Evolutionary conservation across 306 rosid species (phyloP), one percentile per base, ranked within the genome.

Genomic region (Oemleria cerasiformis): DNA sequence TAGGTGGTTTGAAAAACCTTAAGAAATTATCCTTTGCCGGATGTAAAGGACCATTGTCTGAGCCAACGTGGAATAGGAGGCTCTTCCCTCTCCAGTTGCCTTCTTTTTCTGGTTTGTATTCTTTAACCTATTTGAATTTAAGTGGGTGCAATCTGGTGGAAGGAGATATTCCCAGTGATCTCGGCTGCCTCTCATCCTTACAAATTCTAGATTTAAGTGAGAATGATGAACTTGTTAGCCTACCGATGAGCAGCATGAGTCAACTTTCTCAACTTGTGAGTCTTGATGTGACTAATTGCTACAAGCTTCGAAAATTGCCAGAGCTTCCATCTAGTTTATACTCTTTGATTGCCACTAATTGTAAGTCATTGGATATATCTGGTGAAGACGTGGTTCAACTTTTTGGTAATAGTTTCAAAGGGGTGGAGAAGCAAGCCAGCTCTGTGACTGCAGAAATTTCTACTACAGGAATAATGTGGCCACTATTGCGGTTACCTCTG

Each of bases 301-400:
- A 4, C 41, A 49, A 20, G n/a, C 60, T 62, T 48, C 51, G 19
- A 49, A 17, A 12, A 36, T 14, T 50, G 58, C 39, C 69, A 12
- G 51, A 42, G 17, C 50, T 63, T 42, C 68, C 42, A 23, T 45
- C 70, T 1, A 21, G 51, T 47, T 11, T 17, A 21, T 65, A 12
- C 45, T 0, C 1, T 2, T 1, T 45, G 0, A 0, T 7, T 0
- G 4, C 16, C 23, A 3, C 0, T 4, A 23, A 45, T 2, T 65
- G 70, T 48, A 65, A 0, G 13, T 65, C 70, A 23, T 16, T 65
- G 19, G 42, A 25, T 14, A 4, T 21, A 15, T 7, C 56, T 17
- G 6, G 21, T 50, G 56, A n/a, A 50, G 56, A 50, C 55, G 6
- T 50, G 8, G 56, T 17, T 50, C 12, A 47, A 47, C n/a, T n/a